Evolutionary conservation across 192 early-diverging fungal species (phyloP).

Genomic region (Coemansia sp.): DNA sequence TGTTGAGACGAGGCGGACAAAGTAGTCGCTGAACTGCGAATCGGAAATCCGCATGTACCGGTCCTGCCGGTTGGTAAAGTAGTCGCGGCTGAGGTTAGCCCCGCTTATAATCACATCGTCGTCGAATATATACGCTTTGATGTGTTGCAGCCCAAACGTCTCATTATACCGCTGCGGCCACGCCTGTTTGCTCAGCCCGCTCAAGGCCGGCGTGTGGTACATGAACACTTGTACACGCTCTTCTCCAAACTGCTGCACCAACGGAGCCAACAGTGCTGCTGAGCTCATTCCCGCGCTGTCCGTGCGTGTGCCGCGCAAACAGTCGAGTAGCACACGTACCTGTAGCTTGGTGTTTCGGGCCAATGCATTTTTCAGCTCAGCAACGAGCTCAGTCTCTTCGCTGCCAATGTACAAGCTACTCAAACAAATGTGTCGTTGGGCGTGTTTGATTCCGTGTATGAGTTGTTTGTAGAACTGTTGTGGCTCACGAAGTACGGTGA

Average conservation of each 20-base stretch:
- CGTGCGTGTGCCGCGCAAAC: constrained; percentile 77
- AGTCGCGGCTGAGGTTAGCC: constrained; percentile 90
- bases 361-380: constrained; percentile 62
- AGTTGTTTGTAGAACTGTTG: constrained; percentile 56
- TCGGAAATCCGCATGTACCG: constrained; percentile 78
- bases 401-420: constrained; percentile 90
- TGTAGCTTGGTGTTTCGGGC: constrained; percentile 53
- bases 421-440: constrained; percentile 73
- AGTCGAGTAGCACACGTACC: constrained; percentile 84
- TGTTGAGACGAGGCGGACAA: constrained; percentile 61
- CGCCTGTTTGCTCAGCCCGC: constrained; percentile 62
- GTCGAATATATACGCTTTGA: constrained; percentile 92
- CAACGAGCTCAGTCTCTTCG: constrained; percentile 72
- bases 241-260: constrained; percentile 20
- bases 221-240: constrained; percentile 67
- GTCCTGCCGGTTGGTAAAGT: constrained; percentile 95
- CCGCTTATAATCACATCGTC: constrained; percentile 76
- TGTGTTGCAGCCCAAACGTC: constrained; percentile 90
- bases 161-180: constrained; percentile 91
- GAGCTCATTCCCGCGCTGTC: constrained; percentile 57
- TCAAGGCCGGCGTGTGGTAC: constrained; percentile 88
- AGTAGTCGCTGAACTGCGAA: constrained; percentile 66
- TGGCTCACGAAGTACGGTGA: constrained; percentile 57
- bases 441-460: constrained; percentile 62
- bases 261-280: constrained; percentile 60